Evolutionary conservation across 2,329 filamentous ascomycete genomes (phyloP).

Genomic region (Pestalotiopsis sp.): DNA sequence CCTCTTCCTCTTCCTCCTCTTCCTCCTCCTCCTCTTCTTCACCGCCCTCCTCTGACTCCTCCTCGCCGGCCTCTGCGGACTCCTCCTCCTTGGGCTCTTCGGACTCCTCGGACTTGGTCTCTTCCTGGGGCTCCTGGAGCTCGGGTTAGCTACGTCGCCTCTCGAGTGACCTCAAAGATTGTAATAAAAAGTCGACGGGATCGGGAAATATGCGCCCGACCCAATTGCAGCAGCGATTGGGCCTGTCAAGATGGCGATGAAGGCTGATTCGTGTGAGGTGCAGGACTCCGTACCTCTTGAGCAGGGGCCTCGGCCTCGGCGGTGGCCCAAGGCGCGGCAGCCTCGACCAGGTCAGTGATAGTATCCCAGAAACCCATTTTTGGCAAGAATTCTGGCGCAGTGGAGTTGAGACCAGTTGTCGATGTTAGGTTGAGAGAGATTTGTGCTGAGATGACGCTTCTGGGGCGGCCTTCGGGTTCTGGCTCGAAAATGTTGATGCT

Average conservation of each 20-base stretch:
- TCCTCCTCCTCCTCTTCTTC: constrained; percentile 71
- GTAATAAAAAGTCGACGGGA: constrained; percentile 11
- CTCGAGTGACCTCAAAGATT: not conserved
- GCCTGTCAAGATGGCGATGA: not conserved
- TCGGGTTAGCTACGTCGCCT: constrained; percentile 10
- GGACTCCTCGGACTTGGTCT: constrained; percentile 36
- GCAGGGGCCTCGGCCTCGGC: constrained; percentile 69
- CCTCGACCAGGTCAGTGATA: constrained; percentile 65
- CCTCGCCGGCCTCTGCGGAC: constrained; percentile 27
- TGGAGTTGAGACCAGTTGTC: constrained; percentile 38
- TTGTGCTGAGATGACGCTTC: constrained; percentile 30
- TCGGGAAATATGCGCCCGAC: constrained; percentile 18
- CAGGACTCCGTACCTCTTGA: constrained; percentile 63
- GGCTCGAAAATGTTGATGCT: constrained; percentile 37
- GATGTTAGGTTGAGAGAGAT: constrained; percentile 31
- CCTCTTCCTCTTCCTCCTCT: constrained; percentile 81
- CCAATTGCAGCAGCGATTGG: not conserved
- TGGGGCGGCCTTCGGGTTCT: constrained; percentile 37
- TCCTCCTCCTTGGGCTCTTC: constrained; percentile 44
- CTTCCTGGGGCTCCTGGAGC: constrained; percentile 40
- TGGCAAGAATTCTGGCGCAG: constrained; percentile 35
- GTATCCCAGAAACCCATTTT: constrained; percentile 70
- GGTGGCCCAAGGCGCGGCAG: constrained; percentile 65
- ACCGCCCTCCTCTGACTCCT: constrained; percentile 40
- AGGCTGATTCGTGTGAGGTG: not conserved